Percentiles rank a stretch among this genome's conserved stretches.
Conservation (phyloP, 768 basidiomycete genomes). For the Chiua virens region DNA sequence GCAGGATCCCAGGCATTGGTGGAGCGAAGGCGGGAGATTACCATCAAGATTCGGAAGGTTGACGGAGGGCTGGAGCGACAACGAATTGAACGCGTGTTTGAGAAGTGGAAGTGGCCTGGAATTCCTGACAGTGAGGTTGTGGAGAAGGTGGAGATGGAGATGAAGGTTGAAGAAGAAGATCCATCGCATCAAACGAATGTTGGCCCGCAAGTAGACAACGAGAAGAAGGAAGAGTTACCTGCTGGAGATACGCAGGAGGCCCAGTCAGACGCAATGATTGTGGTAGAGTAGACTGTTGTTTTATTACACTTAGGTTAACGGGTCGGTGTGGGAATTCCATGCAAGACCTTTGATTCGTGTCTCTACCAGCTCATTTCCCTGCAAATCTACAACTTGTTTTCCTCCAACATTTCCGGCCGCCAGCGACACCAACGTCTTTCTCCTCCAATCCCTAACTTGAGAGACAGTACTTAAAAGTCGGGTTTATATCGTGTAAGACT, state of each 20-base stretch:
- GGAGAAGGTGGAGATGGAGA: conserved; percentile 27
- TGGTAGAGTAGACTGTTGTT: conserved; percentile 11
- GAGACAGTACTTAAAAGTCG: neutral
- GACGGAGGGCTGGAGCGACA: conserved; percentile 65
- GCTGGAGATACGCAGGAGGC: conserved; percentile 4
- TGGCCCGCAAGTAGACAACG: neutral
- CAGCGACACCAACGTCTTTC: neutral
- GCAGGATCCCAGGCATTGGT: conserved; percentile 38
- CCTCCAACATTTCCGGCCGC: neutral
- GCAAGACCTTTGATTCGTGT: too few relatives aligned
- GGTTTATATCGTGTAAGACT: neutral
- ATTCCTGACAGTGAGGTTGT: conserved; percentile 1
- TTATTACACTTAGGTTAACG: conserved; percentile 1
- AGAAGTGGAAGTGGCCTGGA: conserved; percentile 62
- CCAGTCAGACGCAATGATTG: conserved; percentile 15
- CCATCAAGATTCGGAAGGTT: conserved; percentile 59
- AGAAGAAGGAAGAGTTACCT: conserved; percentile 7
- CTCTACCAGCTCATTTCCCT: too few relatives aligned
- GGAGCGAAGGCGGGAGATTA: conserved; percentile 45
- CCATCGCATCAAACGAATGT: conserved; percentile 4
- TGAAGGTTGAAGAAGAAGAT: conserved; percentile 26
- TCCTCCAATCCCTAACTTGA: neutral
- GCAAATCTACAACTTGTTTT: neutral
- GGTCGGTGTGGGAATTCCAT: conserved; percentile 14
- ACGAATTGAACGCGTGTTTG: conserved; percentile 63